These are phyloP conservation scores for Delphinella strobiligena DNA, from an alignment of 2,329 filamentous ascomycete genomes.

Conservation along the genomic window DNA sequence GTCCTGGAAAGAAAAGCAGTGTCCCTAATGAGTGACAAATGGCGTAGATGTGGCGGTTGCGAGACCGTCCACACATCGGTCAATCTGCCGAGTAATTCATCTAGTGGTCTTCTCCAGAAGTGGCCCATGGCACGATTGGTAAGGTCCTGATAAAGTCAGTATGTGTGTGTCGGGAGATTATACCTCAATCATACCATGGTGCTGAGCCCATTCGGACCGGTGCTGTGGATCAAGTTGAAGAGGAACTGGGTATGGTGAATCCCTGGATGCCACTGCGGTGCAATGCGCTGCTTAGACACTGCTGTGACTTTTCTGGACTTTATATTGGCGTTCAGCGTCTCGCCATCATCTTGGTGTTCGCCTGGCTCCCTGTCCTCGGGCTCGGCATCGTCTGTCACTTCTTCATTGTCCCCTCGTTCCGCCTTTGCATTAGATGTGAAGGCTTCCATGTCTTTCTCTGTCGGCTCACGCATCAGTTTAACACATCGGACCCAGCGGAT, in stretches of 20 bases:
- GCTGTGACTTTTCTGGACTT: background rate
- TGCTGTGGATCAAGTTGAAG: constrained; percentile 34
- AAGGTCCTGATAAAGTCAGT: constrained; percentile 22
- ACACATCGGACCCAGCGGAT: constrained; percentile 24
- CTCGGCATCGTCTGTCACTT: constrained; percentile 10
- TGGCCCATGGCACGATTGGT: constrained; percentile 28
- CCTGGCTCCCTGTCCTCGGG: constrained; percentile 16
- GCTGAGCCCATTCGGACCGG: constrained; percentile 38
- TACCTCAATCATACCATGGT: constrained; percentile 25
- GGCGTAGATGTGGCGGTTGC: constrained; percentile 46
- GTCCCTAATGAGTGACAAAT: constrained; percentile 45
- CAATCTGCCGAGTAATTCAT: constrained; percentile 39
- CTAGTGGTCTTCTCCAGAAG: constrained; percentile 43
- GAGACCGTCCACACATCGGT: constrained; percentile 45
- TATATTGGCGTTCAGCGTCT: constrained; percentile 1
- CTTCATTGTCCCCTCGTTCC: constrained; percentile 8
- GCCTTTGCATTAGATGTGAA: constrained; percentile 11
- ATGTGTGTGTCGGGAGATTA: background rate
- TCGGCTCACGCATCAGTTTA: constrained; percentile 28
- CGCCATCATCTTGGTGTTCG: constrained; percentile 12
- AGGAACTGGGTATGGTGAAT: constrained; percentile 39
- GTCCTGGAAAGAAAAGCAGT: constrained; percentile 34
- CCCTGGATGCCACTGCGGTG: constrained; percentile 45
- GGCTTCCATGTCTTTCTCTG: constrained; percentile 16
- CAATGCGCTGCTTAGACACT: constrained; percentile 17